Conservation (phyloP, 768 basidiomycete species). For the Hygrophoropsis aurantiaca region DNA sequence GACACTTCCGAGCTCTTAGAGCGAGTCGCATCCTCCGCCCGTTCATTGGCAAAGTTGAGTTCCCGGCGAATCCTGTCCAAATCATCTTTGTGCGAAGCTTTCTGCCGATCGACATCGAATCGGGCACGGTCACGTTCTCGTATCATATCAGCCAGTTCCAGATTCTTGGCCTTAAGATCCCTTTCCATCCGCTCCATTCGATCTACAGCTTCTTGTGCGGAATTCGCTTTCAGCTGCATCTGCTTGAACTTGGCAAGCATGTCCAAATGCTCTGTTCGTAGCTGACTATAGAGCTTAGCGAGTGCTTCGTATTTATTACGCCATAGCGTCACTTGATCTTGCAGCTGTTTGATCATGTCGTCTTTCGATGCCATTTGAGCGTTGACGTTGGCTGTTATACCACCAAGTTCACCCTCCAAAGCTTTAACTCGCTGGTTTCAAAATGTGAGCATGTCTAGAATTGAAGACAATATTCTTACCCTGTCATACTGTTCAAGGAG, state of each 20-base stretch:
- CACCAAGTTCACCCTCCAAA: constrained; percentile 83
- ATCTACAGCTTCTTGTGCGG: constrained; percentile 96
- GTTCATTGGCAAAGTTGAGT: constrained; percentile 92
- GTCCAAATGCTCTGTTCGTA: constrained; percentile 95
- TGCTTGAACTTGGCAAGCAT: constrained; percentile 97
- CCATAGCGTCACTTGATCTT: constrained; percentile 96
- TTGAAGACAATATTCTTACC: constrained; percentile 40
- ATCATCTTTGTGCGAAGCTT: constrained; percentile 94
- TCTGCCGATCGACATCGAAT: constrained; percentile 92
- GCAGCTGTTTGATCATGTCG: constrained; percentile 91
- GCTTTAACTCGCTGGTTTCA: constrained; percentile 84
- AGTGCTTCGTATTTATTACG: constrained; percentile 98
- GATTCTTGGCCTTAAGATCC: constrained; percentile 96
- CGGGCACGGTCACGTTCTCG: constrained; percentile 94
- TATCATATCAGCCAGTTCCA: constrained; percentile 98
- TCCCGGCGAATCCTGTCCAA: constrained; percentile 90
- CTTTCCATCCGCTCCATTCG: constrained; percentile 99
- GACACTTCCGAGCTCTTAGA: constrained; percentile 95
- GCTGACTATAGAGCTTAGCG: constrained; percentile 97
- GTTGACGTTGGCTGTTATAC: constrained; percentile 71
- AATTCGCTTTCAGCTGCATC: constrained; percentile 96
- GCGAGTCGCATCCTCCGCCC: constrained; percentile 91
- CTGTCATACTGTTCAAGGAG: constrained; percentile 97
- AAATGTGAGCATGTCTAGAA: constrained; percentile 7
- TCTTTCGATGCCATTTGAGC: constrained; percentile 92